phyloP scores from a whole-genome alignment of 2,329 filamentous ascomycete species.

The Aureobasidium sp. region DNA sequence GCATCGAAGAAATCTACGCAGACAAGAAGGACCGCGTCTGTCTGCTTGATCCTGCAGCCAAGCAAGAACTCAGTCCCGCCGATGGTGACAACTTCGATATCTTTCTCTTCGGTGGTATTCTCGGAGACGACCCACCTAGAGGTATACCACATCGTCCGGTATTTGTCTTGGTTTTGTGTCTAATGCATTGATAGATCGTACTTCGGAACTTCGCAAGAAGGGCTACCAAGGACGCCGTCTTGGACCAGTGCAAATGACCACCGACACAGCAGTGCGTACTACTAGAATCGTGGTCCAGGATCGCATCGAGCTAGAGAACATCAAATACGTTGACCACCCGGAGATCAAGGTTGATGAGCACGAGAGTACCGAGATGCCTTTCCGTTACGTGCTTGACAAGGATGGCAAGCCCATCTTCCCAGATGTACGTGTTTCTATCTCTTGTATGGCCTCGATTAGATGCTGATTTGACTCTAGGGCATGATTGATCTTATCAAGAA shows the following conservation, averaged over 20 bases:
- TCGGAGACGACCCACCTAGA: slow-evolving; percentile 89
- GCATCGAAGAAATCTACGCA: slow-evolving; percentile 75
- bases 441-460: background rate
- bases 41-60: slow-evolving; percentile 77
- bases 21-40: slow-evolving; percentile 69
- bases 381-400: slow-evolving; percentile 76
- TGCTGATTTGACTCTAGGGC: slow-evolving; percentile 47
- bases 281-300: slow-evolving; percentile 83
- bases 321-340: slow-evolving; percentile 78
- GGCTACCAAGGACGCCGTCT: slow-evolving; percentile 81
- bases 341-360: slow-evolving; percentile 84
- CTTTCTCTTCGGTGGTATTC: slow-evolving; percentile 91
- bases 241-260: slow-evolving; percentile 95
- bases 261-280: slow-evolving; percentile 90
- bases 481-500: slow-evolving; percentile 92
- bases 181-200: slow-evolving; percentile 58
- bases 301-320: slow-evolving; percentile 66
- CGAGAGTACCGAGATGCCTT: slow-evolving; percentile 96
- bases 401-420: slow-evolving; percentile 80
- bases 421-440: slow-evolving; percentile 46
- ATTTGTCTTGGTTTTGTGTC: background rate
- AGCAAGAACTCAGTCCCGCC: slow-evolving; percentile 70
- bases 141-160: slow-evolving; percentile 42
- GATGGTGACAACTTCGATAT: slow-evolving; percentile 79
- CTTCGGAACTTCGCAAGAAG: slow-evolving; percentile 89